Evolutionary conservation across 208 protist genomes (phyloP), one percentile per base, ranked within the genome.

Genomic region (Porcisia deanei): DNA sequence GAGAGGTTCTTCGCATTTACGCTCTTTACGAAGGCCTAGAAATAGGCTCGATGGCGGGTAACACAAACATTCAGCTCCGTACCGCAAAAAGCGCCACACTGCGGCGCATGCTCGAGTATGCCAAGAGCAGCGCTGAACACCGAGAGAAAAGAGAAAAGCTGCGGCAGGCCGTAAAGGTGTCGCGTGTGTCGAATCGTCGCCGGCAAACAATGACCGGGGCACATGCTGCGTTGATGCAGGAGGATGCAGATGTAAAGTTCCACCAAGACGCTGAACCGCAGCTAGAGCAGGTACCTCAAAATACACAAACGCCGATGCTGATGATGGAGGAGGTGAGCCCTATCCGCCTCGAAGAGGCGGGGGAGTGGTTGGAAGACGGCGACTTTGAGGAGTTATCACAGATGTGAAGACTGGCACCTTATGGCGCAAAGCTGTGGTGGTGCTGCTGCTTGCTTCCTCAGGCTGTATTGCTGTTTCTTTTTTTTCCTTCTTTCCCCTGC

Each of bases 281-380:
- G 20, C 83, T 97, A 66, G 93, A 97, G 71, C 87, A 85, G 20
- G 91, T 97, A 34, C 93, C 93, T 58, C 93, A 97, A 72, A 97
- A 97, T 68, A 75, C 83, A 25, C 80, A 77, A 2, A 81, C 85
- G 14, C 85, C 79, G 4, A 83, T 77, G 54, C 41, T 82, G 45
- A 85, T 85, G n/a, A 77, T 91, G 63, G 71, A 72, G 52, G 73
- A 88, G 60, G 81, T 94, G 60, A 97, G 93, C 59, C 93, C 91
- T 12, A 83, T 95, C 66, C 71, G 77, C 47, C 77, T 94, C 76
- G 80, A 87, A 54, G 90, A 93, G 58, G 79, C 81, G 18, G 84
- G n/a, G 3, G 85, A 84, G 55, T 88, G 81, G 61, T 75, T 77
- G 25, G 64, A 81, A 52, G 81, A 85, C 9, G 78, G 67, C 18